Evolutionary conservation across 371 early-diverging fungal species (phyloP).

Genomic region (Sporodiniella umbellata): DNA sequence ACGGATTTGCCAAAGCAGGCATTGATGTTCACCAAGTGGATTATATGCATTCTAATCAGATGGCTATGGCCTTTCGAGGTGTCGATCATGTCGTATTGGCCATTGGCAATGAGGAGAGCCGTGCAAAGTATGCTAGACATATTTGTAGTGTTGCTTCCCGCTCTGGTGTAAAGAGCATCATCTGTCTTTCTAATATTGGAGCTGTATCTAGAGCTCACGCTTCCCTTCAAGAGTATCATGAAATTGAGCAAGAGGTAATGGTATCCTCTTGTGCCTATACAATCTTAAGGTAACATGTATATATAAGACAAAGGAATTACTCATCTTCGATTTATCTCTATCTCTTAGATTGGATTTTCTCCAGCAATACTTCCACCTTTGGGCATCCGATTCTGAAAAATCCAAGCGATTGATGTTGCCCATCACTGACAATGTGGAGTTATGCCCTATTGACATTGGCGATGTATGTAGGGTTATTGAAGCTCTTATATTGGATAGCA

Average conservation of each 20-base stretch:
- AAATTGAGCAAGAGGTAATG: slow-evolving; percentile 31
- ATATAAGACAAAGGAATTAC: neutral
- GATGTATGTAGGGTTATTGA: slow-evolving; percentile 28
- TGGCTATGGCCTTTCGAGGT: slow-evolving; percentile 25
- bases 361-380: slow-evolving; percentile 34
- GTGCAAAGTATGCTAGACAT: slow-evolving; percentile 18
- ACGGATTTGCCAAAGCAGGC: slow-evolving; percentile 23
- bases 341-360: slow-evolving; percentile 40
- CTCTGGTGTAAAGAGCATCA: slow-evolving; percentile 29
- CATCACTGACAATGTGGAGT: slow-evolving; percentile 11
- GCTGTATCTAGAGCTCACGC: slow-evolving; percentile 25
- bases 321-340: slow-evolving; percentile 1
- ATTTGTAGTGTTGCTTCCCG: slow-evolving; percentile 22
- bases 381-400: slow-evolving; percentile 27
- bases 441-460: slow-evolving; percentile 25
- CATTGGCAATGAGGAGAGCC: slow-evolving; percentile 25
- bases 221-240: slow-evolving; percentile 23
- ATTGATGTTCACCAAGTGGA: slow-evolving; percentile 29
- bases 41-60: slow-evolving; percentile 25
- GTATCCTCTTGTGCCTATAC: slow-evolving; percentile 21
- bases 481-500: slow-evolving; percentile 8
- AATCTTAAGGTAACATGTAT: slow-evolving; percentile 26
- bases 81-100: slow-evolving; percentile 28
- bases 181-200: slow-evolving; percentile 33
- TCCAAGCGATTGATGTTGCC: slow-evolving; percentile 18